Evolutionary conservation across 305 asterid species (phyloP), one percentile per base, ranked within the genome.

Genomic region (Euphrasia arctica): DNA sequence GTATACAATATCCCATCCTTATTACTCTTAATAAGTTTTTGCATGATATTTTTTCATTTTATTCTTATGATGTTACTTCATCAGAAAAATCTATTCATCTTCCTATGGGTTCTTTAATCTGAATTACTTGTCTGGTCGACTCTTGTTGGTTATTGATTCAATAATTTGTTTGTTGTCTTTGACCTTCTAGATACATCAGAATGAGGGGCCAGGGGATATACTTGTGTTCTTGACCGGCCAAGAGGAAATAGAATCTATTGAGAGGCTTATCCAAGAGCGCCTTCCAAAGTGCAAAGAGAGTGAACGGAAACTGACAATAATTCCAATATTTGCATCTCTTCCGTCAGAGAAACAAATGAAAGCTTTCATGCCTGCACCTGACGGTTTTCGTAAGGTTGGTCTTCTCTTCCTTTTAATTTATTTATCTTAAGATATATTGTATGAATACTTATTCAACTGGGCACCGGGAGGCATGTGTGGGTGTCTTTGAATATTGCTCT

Each of bases 151-250:
- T 47, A 47, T 10, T 47, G 15, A 10, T 47, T 12, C 13, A 47
- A 12, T 47, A 47, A 47, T 47, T 11, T 47, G 51, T 47, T 0
- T 47, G 51, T 59, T 59, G 25, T 48, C 28, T 72, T 52, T 77
- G 42, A 60, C 77, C 52, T 77, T 70, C 64, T 72, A 93, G 99
- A 90, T 93, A 73, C 99, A 93, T 79, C 74, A 87, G 62, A 97
- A 88, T 69, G 96, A 93, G 71, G 84, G 84, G 18, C 89, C 91
- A 15, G 99, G 99, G 55, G 99, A 93, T 79, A 72, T 93, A 73
- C 97, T 90, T 68, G 99, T 93, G 74, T 93, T 93, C 76, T 82
- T 93, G 76, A 90, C 99, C 71, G 97, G 97, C 69, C 99, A 93
- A 79, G 99, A 93, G 76, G 99, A 93, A 79, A 93, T 93, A 72